phyloP scores from a whole-genome alignment of 345 rosid genomes.

The Durio zibethinus region DNA sequence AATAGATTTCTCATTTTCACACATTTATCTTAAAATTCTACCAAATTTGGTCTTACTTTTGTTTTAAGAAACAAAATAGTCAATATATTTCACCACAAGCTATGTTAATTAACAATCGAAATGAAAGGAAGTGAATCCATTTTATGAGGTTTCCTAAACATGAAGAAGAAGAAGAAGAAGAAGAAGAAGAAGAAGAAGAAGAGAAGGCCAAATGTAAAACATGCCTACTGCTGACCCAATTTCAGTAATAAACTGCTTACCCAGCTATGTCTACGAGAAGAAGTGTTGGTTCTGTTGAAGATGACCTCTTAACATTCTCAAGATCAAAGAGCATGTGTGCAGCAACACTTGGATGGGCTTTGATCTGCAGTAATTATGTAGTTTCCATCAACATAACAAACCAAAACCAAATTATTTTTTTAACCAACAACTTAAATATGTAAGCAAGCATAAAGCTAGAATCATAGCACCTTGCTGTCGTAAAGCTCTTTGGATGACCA shows the following conservation, averaged over 20 bases:
- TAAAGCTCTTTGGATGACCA: slow-evolving; percentile 97
- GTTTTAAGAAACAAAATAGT: not conserved
- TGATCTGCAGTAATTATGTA: slow-evolving; percentile 39
- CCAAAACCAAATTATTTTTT: not conserved
- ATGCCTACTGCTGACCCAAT: not conserved
- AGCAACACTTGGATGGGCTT: slow-evolving; percentile 85
- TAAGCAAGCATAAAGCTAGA: slow-evolving; percentile 6
- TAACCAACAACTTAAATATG: slow-evolving; percentile 9
- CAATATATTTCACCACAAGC: not conserved
- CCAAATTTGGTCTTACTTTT: not conserved
- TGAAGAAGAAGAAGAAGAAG: not conserved
- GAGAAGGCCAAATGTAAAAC: not conserved
- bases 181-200: not conserved
- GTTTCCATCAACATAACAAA: not conserved
- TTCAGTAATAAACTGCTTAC: slow-evolving; percentile 28
- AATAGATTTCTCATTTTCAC: slow-evolving; percentile 15
- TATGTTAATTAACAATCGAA: not conserved
- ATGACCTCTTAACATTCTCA: slow-evolving; percentile 56
- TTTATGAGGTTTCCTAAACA: not conserved
- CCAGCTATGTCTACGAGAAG: slow-evolving; percentile 85
- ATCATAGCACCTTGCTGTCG: slow-evolving; percentile 51
- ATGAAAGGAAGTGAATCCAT: not conserved
- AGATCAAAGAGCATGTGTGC: slow-evolving; percentile 82
- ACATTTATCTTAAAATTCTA: slow-evolving; percentile 5
- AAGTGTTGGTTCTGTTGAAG: slow-evolving; percentile 81